These are phyloP conservation scores for Candida khao-thaluensis DNA, from an alignment of 805 yeast genomes.

Conservation along the genomic window DNA sequence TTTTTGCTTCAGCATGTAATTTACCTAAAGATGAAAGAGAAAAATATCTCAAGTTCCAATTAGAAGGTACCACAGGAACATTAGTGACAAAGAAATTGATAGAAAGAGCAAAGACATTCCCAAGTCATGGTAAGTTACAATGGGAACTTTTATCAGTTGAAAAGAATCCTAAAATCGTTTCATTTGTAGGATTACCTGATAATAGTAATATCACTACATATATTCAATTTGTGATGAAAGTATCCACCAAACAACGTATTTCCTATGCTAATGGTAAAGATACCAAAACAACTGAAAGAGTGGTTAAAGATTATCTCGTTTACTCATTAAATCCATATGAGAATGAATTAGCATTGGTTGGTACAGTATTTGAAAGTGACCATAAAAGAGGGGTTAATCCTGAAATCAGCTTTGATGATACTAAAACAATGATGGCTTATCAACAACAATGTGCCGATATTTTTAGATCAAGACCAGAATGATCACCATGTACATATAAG, in stretches of 20 bases:
- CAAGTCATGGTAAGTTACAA: slow-evolving; percentile 55
- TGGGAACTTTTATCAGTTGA: slow-evolving; percentile 80
- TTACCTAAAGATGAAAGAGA: slow-evolving; percentile 29
- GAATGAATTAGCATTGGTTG: slow-evolving; percentile 38
- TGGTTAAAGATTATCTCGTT: slow-evolving; percentile 38
- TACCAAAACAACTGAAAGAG: slow-evolving; percentile 22
- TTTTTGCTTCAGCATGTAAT: slow-evolving; percentile 61
- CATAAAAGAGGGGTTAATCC: slow-evolving; percentile 39
- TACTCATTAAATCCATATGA: slow-evolving; percentile 40
- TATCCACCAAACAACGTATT: slow-evolving; percentile 37
- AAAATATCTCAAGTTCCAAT: slow-evolving; percentile 44
- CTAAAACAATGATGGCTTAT: slow-evolving; percentile 26
- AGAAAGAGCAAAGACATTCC: slow-evolving; percentile 43
- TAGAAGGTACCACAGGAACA: slow-evolving; percentile 35
- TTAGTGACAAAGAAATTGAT: slow-evolving; percentile 31
- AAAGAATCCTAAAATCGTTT: slow-evolving; percentile 67
- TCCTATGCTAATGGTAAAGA: slow-evolving; percentile 22
- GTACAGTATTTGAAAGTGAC: slow-evolving; percentile 39
- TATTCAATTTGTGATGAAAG: slow-evolving; percentile 40
- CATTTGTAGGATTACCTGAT: slow-evolving; percentile 66
- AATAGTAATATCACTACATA: slow-evolving; percentile 35
- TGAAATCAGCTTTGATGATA: slow-evolving; percentile 23
- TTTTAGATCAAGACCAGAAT: slow-evolving; percentile 35
- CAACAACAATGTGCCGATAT: slow-evolving; percentile 38
- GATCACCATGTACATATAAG: too few species aligned